Base-by-base conservation (phyloP, 1,284 basidiomycete genomes). In the Gymnopus androsaceus region DNA sequence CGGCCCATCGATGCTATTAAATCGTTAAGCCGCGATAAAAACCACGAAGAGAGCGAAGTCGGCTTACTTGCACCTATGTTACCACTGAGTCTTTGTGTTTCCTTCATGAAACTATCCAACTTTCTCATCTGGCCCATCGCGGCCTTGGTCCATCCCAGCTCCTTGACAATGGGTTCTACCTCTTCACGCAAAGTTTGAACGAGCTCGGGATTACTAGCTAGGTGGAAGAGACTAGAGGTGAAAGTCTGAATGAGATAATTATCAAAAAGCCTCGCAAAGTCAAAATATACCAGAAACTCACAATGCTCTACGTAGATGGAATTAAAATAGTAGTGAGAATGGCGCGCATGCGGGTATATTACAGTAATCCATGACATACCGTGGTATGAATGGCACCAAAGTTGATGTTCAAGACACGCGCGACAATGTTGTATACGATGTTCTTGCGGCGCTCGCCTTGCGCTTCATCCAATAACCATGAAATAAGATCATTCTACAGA, bases 151-250 rank as follows among this genome's bases (percentile, higher is more conserved):
- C 56, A 77, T 61, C 3, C 69, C 67, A 7, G 55, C 58, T 67
- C 59, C 4, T 55, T 53, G 3, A 73, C 55, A n/a, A 67, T 54
- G 1, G 47, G 28, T 48, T 71, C 66, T 1, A 75, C 63, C 54
- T 78, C 76, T 48, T 75, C 67, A 1, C 75, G 70, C n/a, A 78
- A 59, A 9, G 69, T 67, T 12, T 60, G 56, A 25, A 68, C 60
- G 47, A 70, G 72, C 47, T 75, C 64, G 2, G 73, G 71, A 42
- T 67, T 59, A 6, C 65, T 64, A 17, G 73, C 72, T 25, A 77
- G 67, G 49, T 73, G 62, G 50, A 67, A 75, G 9, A 78, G 58
- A 2, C 67, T 67, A 42, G 69, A 65, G 1, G 72, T 70, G 40
- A 73, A 64, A 41, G 63, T 69, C 73, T 74, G 48, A 38, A 25